phyloP scores from a whole-genome alignment of 257 asterid genomes.

The Asclepias syriaca region DNA sequence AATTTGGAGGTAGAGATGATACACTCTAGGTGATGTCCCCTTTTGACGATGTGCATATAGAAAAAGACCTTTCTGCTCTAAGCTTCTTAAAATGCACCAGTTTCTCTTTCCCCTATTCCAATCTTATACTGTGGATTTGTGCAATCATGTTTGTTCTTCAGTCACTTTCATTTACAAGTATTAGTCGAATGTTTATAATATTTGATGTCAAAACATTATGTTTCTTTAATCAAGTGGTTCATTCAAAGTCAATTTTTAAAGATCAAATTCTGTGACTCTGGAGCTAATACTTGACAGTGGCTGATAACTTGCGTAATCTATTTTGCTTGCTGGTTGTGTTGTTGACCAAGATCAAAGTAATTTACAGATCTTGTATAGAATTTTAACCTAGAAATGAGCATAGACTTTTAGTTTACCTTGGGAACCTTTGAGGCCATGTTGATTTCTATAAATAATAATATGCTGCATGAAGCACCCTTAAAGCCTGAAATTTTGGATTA shows the following conservation, averaged over 20 bases:
- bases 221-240: not conserved
- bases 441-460: not conserved
- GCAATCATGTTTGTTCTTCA: not conserved
- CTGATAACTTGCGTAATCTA: not conserved
- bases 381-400: not conserved
- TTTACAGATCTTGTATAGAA: not conserved
- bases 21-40: not conserved
- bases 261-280: not conserved
- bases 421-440: not conserved
- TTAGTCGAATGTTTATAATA: not conserved
- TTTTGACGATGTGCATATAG: not conserved
- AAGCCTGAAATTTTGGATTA: too few species aligned
- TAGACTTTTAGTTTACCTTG: not conserved
- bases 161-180: not conserved
- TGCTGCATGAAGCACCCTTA: too few species aligned
- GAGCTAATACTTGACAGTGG: not conserved
- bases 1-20: not conserved
- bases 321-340: not conserved
- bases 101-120: not conserved
- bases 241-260: not conserved
- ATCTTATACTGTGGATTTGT: not conserved
- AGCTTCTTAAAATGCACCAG: not conserved
- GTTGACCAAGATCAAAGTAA: not conserved
- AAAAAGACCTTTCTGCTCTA: not conserved
- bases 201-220: not conserved